phyloP scores from a whole-genome alignment of 352 stramenopile genomes.

The Globisporangium ultimum region DNA sequence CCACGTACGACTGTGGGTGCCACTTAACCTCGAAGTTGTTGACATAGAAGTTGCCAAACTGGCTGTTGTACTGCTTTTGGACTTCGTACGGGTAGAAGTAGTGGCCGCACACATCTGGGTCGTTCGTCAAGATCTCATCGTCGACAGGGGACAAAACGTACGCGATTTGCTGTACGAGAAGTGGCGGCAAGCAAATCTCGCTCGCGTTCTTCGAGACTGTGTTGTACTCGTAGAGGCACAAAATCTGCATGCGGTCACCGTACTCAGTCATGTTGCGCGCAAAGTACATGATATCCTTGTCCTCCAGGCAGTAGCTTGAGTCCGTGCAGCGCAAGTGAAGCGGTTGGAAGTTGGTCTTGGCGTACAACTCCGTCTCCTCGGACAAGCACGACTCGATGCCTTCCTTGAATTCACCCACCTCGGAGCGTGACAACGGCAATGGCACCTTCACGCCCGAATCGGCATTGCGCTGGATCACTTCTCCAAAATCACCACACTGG shows the following conservation, averaged over 20 bases:
- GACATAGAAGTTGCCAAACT: constrained; percentile 67
- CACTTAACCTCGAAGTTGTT: constrained; percentile 72
- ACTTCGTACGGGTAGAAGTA: constrained; percentile 79
- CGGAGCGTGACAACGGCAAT: constrained; percentile 26
- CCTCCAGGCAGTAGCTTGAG: constrained; percentile 30
- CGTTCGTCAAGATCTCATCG: constrained; percentile 49
- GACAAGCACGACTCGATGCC: constrained; percentile 53
- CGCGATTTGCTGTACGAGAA: constrained; percentile 53
- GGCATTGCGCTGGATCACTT: constrained; percentile 34
- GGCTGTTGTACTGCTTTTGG: constrained; percentile 44
- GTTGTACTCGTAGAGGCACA: constrained; percentile 76
- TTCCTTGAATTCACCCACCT: constrained; percentile 12
- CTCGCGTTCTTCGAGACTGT: constrained; percentile 32
- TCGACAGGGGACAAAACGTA: constrained; percentile 52
- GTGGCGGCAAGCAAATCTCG: constrained; percentile 58
- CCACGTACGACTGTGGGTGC: constrained; percentile 59
- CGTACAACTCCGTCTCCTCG: constrained; percentile 52
- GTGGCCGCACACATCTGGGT: constrained; percentile 64
- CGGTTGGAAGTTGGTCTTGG: constrained; percentile 56
- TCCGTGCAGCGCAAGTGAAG: constrained; percentile 59
- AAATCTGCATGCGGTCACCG: constrained; percentile 61
- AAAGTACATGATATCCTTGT: constrained; percentile 49
- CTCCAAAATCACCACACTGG: constrained; percentile 56
- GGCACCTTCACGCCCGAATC: constrained; percentile 35
- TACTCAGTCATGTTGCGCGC: constrained; percentile 57